Evolutionary conservation across 176 grass and related monocot species (phyloP), one percentile per base, ranked within the genome.

Genomic region (Tillandsia leiboldiana): DNA sequence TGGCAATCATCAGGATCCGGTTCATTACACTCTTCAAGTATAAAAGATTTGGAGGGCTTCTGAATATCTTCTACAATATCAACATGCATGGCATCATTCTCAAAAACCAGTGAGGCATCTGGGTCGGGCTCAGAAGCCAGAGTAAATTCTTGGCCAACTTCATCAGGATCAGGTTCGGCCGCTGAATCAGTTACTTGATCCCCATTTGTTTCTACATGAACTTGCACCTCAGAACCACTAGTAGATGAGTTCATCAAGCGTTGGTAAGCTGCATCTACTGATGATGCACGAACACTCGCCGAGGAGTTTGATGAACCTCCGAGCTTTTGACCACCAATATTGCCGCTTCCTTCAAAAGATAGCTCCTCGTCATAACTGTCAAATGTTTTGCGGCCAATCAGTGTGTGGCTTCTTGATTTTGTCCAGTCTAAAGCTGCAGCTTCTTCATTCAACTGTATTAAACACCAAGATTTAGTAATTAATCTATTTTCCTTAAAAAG

Each of bases 371-470:
- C 83, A 77, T 88, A 83, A 20, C 84, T 73, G 83, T 87, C 76
- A 5, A 78, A 73, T 12, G 73, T 82, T 77, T 86, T 93, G 47
- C 12, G 72, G 65, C 94, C 82, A 77, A 53, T 86, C 73, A 99
- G 65, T 26, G 86, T 87, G 68, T 90, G 87, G 48, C 94, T 86
- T 73, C 56, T 82, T 73, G 94, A 99, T 80, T 89, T 99, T 27
- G 87, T 93, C 94, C 89, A 99, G 67, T 99, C 84, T 77, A 93
- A 69, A 15, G 77, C 86, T 62, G 75, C 74, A 70, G 84, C 89
- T 84, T 99, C 94, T 49, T 93, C 86, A 84, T 89, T 99, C 62
- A 99, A 85, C 94, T 99, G 83, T 68, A 76, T 15, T 59, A 11
- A 81, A 65, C 69, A 26, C 68, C 67, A 70, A 51, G 64, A 17